These are phyloP conservation scores for Ustilago shanxiensis DNA, from an alignment of 1,284 basidiomycete genomes.

Conservation along the genomic window DNA sequence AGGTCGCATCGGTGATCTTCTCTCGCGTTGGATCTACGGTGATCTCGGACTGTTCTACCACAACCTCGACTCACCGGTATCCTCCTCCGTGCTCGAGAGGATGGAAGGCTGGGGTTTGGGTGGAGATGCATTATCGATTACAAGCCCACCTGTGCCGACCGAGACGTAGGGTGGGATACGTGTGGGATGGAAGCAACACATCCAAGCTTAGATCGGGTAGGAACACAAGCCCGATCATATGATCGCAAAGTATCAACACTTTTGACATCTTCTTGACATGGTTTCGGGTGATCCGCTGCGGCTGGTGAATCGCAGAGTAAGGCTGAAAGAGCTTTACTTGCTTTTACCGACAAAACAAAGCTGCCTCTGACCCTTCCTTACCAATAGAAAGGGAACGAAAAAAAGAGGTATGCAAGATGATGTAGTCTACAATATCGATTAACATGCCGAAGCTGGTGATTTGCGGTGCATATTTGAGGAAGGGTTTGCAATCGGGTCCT, in stretches of 20 bases:
- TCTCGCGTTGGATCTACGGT: not conserved
- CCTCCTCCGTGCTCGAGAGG: not conserved
- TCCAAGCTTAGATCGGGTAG: too few species aligned
- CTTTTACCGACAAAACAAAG: too few species aligned
- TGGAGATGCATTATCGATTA: too few species aligned
- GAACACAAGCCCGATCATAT: too few species aligned
- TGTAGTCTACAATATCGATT: slow-evolving; percentile 29
- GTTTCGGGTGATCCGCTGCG: too few species aligned
- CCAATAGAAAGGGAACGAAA: not conserved
- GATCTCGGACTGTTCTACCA: too few species aligned
- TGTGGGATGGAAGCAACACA: too few species aligned
- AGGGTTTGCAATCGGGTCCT: slow-evolving; percentile 15
- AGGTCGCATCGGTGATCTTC: not conserved
- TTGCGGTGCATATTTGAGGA: not conserved
- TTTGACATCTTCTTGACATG: too few species aligned
- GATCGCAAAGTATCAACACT: too few species aligned
- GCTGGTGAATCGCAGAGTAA: not conserved
- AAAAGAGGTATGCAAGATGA: slow-evolving; percentile 36
- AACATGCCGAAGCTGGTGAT: not conserved
- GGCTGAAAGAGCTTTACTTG: not conserved
- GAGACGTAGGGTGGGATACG: not conserved
- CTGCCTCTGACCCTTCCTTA: too few species aligned
- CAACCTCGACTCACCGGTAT: not conserved
- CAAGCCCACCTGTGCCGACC: too few species aligned
- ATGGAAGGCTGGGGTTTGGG: not conserved